Percentiles rank a stretch among this genome's conserved stretches.
phyloP scores from a whole-genome alignment of 2,329 filamentous ascomycete species.

The Sarocladium kiliense region DNA sequence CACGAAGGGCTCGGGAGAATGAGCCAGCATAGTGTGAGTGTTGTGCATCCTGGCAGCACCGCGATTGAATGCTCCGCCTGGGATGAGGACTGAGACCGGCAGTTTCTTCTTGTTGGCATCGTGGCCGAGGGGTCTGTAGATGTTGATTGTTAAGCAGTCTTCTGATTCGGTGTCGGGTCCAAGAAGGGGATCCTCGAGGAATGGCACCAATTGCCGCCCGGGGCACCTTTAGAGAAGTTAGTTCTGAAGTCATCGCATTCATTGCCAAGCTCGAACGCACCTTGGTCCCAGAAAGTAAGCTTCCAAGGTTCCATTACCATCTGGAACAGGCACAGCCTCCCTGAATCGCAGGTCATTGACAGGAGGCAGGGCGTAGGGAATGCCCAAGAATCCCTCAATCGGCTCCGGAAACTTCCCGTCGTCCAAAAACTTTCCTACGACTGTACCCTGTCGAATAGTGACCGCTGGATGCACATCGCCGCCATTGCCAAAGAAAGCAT shows the following conservation, averaged over 20 bases:
- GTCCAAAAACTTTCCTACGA: slow-evolving; percentile 25
- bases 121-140: slow-evolving; percentile 18
- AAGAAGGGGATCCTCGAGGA: slow-evolving; percentile 23
- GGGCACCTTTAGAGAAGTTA: slow-evolving; percentile 20
- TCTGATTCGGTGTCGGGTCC: slow-evolving; percentile 25
- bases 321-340: slow-evolving; percentile 24
- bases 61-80: slow-evolving; percentile 25
- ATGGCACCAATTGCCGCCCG: slow-evolving; percentile 24
- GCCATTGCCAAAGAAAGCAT: background rate
- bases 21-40: slow-evolving; percentile 43
- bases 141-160: slow-evolving; percentile 21
- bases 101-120: slow-evolving; percentile 15
- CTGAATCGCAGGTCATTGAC: slow-evolving; percentile 35
- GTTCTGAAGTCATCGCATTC: background rate
- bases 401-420: slow-evolving; percentile 23
- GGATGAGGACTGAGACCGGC: slow-evolving; percentile 21
- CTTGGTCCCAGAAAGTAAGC: slow-evolving; percentile 20
- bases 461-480: slow-evolving; percentile 14
- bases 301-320: slow-evolving; percentile 19
- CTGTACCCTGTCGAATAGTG: slow-evolving; percentile 23
- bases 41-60: slow-evolving; percentile 32
- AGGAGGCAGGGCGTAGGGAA: slow-evolving; percentile 42
- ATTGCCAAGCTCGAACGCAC: slow-evolving; percentile 5
- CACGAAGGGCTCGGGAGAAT: slow-evolving; percentile 39
- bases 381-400: slow-evolving; percentile 37